phyloP scores from a whole-genome alignment of 163 green algal species.

The Trebouxiophyceae sp. region DNA sequence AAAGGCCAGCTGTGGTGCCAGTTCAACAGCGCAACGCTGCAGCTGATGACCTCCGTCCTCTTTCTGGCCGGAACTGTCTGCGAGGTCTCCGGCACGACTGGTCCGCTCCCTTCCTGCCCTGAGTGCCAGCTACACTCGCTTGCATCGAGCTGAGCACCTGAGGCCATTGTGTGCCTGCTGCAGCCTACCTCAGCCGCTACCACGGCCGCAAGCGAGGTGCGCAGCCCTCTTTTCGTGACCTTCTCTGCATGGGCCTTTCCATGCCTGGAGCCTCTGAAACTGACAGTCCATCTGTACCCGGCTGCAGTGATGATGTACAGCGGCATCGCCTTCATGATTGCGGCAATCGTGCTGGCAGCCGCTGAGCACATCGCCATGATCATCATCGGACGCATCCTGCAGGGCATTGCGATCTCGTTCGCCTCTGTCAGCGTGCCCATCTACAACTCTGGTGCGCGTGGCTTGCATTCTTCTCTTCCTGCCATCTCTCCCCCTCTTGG shows the following conservation, averaged over 20 bases:
- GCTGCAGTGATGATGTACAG: conserved; percentile 8
- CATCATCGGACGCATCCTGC: conserved; percentile 18
- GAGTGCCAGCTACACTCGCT: background rate
- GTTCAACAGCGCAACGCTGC: conserved; percentile 13
- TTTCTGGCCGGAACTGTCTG: conserved; percentile 18
- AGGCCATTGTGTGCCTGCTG: no score
- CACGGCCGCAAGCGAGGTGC: conserved; percentile 5
- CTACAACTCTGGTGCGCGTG: conserved; percentile 21
- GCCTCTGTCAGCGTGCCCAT: conserved; percentile 10
- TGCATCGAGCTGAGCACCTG: no score
- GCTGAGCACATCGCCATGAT: conserved; percentile 17
- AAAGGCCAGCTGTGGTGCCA: conserved; percentile 12
- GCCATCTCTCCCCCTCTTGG: no score
- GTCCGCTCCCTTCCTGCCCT: background rate
- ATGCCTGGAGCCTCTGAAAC: no score
- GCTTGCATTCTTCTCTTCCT: no score
- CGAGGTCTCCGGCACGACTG: conserved; percentile 18
- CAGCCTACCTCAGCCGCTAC: conserved; percentile 14
- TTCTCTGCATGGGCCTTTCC: background rate
- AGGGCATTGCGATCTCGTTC: conserved; percentile 22
- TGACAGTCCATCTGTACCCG: no score
- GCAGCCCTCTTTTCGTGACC: background rate
- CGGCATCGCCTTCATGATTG: conserved; percentile 18
- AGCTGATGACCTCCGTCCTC: conserved; percentile 18
- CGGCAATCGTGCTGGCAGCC: conserved; percentile 13